Evolutionary conservation across 441 rosid genomes (phyloP).

Genomic region (Arabidopsis hybrid): DNA sequence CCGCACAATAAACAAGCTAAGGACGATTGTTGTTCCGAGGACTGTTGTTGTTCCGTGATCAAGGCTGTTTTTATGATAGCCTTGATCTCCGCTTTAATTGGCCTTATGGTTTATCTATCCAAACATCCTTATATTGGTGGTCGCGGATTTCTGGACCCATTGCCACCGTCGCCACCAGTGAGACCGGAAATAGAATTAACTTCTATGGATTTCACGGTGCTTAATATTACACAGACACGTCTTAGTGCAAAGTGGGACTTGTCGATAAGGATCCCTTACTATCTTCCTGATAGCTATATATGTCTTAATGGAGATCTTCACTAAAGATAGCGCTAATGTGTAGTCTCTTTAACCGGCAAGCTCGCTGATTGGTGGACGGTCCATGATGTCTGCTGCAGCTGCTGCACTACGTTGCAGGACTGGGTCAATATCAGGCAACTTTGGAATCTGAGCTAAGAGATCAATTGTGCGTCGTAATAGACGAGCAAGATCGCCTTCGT

Average conservation of each 20-base stretch:
- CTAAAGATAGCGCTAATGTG: slow-evolving; percentile 14
- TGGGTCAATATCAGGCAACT: slow-evolving; percentile 80
- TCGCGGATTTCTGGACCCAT: too few relatives aligned
- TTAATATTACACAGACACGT: slow-evolving; percentile 8
- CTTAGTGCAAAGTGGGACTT: slow-evolving; percentile 27
- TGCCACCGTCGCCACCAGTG: too few relatives aligned
- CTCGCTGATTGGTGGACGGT: slow-evolving; percentile 94
- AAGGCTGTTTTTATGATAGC: too few relatives aligned
- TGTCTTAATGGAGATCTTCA: not conserved
- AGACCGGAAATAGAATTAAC: not conserved
- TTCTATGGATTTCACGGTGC: slow-evolving; percentile 20
- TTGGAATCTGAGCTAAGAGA: slow-evolving; percentile 90
- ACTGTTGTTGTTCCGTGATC: too few relatives aligned
- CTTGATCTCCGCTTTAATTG: too few relatives aligned
- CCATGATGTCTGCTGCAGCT: slow-evolving; percentile 78
- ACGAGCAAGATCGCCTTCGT: slow-evolving; percentile 95
- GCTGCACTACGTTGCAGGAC: slow-evolving; percentile 67
- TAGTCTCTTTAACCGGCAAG: slow-evolving; percentile 49
- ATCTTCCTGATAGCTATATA: too few relatives aligned
- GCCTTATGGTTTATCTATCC: too few relatives aligned
- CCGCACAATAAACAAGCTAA: too few relatives aligned
- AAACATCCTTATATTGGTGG: too few relatives aligned
- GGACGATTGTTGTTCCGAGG: too few relatives aligned
- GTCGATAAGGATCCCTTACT: not conserved
- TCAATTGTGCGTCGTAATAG: slow-evolving; percentile 83